Conservation (phyloP, 306 rosid genomes). For the Trichosanthes cucumerina region DNA sequence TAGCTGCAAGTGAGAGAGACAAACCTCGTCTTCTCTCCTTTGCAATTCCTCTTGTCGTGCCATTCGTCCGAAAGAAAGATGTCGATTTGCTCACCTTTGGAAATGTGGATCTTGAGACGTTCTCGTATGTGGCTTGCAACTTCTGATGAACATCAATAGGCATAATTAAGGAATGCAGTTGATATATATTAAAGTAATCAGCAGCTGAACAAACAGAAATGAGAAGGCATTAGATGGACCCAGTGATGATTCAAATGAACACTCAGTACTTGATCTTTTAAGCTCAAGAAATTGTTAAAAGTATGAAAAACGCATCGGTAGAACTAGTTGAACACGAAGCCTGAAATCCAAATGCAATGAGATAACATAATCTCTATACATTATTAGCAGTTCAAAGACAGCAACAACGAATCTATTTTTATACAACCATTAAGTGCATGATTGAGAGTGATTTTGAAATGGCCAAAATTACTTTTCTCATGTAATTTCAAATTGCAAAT, state of each 20-base stretch:
- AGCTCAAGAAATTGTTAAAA: neutral
- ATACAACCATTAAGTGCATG: neutral
- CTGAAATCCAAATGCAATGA: neutral
- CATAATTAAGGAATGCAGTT: constrained; percentile 6
- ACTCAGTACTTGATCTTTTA: neutral
- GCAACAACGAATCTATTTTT: neutral
- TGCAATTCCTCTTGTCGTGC: constrained; percentile 24
- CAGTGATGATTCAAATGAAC: neutral
- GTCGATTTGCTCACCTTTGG: constrained; percentile 29
- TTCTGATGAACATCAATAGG: constrained; percentile 26
- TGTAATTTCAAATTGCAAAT: neutral
- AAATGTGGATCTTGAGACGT: constrained; percentile 38
- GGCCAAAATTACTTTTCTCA: neutral
- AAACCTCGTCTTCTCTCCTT: constrained; percentile 28
- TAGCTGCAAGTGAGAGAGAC: constrained; percentile 48
- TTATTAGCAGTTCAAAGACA: neutral
- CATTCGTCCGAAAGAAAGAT: constrained; percentile 20
- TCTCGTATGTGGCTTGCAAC: constrained; percentile 44
- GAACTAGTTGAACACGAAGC: neutral
- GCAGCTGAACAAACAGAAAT: neutral
- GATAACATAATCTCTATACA: neutral
- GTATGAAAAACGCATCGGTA: neutral
- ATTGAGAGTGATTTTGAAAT: neutral
- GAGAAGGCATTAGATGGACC: neutral
- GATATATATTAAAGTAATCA: neutral